Conservation (phyloP, 73 alveolate genomes). For the Paramecium pentaurelia region DNA sequence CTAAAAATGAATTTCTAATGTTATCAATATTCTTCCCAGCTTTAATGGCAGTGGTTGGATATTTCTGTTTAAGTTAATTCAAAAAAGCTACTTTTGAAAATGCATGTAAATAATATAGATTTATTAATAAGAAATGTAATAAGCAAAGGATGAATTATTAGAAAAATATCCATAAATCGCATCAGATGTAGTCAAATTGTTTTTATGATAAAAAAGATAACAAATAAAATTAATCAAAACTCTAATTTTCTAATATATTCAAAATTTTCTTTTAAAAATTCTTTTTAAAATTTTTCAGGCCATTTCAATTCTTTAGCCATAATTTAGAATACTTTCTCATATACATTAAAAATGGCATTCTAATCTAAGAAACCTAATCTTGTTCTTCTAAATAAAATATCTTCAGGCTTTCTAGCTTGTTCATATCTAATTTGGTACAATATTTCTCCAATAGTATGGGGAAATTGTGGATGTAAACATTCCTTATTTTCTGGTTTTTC, state of each 20-base stretch:
- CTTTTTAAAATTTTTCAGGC: neutral
- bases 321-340: neutral
- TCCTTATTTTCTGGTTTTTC: conserved; percentile 13
- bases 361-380: conserved; percentile 54
- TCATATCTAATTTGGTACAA: conserved; percentile 47
- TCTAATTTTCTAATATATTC: neutral
- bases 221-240: neutral
- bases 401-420: conserved; percentile 50
- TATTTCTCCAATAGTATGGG: conserved; percentile 49
- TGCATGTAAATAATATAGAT: neutral
- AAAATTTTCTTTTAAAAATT: conserved; percentile 4
- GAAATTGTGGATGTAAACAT: conserved; percentile 44
- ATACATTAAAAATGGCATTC: conserved; percentile 12
- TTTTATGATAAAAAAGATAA: neutral
- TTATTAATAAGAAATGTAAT: neutral
- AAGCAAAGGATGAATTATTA: conserved; percentile 23
- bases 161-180: neutral
- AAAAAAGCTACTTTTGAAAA: conserved; percentile 28
- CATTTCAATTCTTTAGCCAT: conserved; percentile 52
- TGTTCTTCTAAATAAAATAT: conserved; percentile 57
- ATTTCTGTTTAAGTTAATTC: conserved; percentile 7
- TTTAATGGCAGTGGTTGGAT: neutral
- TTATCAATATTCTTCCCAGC: conserved; percentile 16
- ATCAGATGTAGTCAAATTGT: conserved; percentile 11
- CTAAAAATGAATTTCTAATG: conserved; percentile 27